Percentiles rank a stretch among this genome's conserved stretches.
Conservation (phyloP, 2,329 filamentous ascomycete genomes). For the Alternaria viburni region DNA sequence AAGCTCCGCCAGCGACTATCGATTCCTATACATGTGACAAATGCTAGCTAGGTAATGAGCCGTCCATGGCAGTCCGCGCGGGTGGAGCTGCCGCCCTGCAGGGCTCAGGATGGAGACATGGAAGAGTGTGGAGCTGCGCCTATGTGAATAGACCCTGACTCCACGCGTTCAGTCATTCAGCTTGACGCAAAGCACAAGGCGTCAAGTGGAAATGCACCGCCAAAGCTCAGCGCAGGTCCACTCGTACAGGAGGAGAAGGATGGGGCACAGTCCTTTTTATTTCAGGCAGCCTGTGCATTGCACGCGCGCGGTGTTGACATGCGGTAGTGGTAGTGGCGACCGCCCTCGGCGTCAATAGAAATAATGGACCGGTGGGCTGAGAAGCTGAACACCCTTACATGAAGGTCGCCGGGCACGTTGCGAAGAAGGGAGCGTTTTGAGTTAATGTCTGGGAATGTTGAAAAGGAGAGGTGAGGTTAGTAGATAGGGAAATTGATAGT, state of each 20-base stretch:
- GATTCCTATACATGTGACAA: constrained; percentile 11
- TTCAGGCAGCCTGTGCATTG: background rate
- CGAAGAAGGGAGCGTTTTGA: background rate
- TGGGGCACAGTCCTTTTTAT: background rate
- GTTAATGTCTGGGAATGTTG: background rate
- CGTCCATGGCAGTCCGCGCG: constrained; percentile 9
- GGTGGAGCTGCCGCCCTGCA: constrained; percentile 8
- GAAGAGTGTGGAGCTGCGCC: background rate
- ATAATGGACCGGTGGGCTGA: background rate
- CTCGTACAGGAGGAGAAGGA: background rate
- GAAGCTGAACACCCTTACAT: background rate
- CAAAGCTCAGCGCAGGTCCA: background rate
- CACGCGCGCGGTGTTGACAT: background rate
- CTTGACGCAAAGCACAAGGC: background rate
- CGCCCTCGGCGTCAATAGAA: background rate
- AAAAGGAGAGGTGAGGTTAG: background rate
- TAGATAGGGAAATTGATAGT: background rate
- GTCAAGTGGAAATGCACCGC: background rate
- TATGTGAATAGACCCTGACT: constrained; percentile 4
- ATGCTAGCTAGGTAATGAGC: constrained; percentile 12
- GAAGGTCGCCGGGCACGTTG: background rate
- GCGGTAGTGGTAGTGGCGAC: background rate
- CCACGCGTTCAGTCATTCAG: background rate
- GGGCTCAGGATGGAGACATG: background rate
- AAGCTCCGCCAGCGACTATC: constrained; percentile 1